A percentile compares a stretch with the other conserved stretches of the same genome.
Conservation (phyloP, 345 rosid genomes). For the Eutrema yunnanense region DNA sequence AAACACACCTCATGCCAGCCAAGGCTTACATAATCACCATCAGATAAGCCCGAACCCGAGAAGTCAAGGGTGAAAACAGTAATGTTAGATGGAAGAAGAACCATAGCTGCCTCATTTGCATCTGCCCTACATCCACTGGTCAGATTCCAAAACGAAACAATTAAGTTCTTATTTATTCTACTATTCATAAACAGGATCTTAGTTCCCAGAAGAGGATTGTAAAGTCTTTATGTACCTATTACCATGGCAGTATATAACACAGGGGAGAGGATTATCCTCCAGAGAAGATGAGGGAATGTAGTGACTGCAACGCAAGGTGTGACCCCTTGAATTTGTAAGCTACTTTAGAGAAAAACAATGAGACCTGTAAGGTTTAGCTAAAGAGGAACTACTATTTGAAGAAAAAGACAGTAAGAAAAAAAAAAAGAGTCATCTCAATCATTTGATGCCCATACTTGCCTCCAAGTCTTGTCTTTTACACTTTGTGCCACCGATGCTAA, state of each 20-base stretch:
- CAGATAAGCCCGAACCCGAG: slow-evolving; percentile 97
- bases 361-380: slow-evolving; percentile 12
- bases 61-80: slow-evolving; percentile 95
- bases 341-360: slow-evolving; percentile 31
- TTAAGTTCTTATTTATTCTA: slow-evolving; percentile 14
- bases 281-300: slow-evolving; percentile 61
- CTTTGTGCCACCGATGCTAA: slow-evolving; percentile 69
- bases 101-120: slow-evolving; percentile 95
- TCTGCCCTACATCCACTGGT: slow-evolving; percentile 97
- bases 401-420: slow-evolving; percentile 1
- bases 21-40: slow-evolving; percentile 90
- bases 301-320: slow-evolving; percentile 83
- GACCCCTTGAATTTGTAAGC: slow-evolving; percentile 83
- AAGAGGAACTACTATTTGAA: neutral
- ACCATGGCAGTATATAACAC: slow-evolving; percentile 97
- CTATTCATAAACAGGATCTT: slow-evolving; percentile 1
- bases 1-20: slow-evolving; percentile 92
- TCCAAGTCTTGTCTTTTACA: slow-evolving; percentile 88
- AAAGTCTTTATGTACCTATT: slow-evolving; percentile 50
- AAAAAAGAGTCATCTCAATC: neutral
- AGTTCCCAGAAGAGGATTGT: neutral
- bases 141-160: slow-evolving; percentile 19
- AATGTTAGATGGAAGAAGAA: slow-evolving; percentile 87
- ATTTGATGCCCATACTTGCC: slow-evolving; percentile 64
- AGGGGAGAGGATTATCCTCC: slow-evolving; percentile 74